Conservation (phyloP, 2,329 filamentous ascomycete genomes). For the Sphaerulina musiva region DNA sequence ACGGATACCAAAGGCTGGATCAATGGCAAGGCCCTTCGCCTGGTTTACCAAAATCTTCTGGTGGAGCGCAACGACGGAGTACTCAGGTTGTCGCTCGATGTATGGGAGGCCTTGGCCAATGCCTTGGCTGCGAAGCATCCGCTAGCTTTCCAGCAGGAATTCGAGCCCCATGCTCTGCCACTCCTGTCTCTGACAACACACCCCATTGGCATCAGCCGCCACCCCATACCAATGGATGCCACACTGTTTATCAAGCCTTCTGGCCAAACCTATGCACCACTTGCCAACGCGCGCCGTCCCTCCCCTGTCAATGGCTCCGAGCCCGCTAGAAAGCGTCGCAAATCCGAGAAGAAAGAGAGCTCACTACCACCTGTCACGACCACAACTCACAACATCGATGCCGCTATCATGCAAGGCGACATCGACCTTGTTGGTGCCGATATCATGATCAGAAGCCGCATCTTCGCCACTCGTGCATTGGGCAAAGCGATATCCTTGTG, state of each 20-base stretch:
- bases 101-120: conserved; percentile 74
- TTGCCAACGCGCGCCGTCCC: conserved; percentile 37
- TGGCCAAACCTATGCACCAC: conserved; percentile 67
- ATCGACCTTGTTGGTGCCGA: conserved; percentile 90
- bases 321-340: conserved; percentile 68
- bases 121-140: conserved; percentile 57
- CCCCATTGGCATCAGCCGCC: conserved; percentile 83
- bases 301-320: conserved; percentile 51
- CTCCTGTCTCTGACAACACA: conserved; percentile 79
- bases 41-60: conserved; percentile 91
- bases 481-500: conserved; percentile 75
- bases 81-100: conserved; percentile 72
- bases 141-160: conserved; percentile 62
- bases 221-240: conserved; percentile 87
- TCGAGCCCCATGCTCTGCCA: conserved; percentile 68
- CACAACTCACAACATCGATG: conserved; percentile 89
- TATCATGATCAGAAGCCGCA: conserved; percentile 77
- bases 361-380: conserved; percentile 48
- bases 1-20: conserved; percentile 82
- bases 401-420: conserved; percentile 95
- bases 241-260: conserved; percentile 89
- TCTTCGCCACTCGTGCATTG: conserved; percentile 79
- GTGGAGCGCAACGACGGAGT: conserved; percentile 85
- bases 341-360: conserved; percentile 72
- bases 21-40: conserved; percentile 75